Evolutionary conservation across 179 eudicot genomes (phyloP), one percentile per base, ranked within the genome.

Genomic region (Corrigiola litoralis): DNA sequence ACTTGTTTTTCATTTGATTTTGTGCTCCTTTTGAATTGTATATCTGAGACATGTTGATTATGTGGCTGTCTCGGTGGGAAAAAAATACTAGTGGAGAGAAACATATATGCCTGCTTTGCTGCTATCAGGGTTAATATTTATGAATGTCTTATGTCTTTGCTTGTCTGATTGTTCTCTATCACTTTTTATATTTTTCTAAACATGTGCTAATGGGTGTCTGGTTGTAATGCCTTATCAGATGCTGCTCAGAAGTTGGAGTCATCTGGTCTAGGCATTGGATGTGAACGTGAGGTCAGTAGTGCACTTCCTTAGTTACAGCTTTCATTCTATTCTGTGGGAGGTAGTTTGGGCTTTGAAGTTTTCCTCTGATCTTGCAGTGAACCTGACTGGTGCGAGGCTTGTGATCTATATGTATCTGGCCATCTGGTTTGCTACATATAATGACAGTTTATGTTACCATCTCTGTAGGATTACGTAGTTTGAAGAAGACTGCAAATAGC

Each of bases 201-300:
- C 31, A 14, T 52, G 13, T 52, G 5, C 6, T 14, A 48, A 21
- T 46, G 4, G 6, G 23, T 23, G 23, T 49, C 20, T 42, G 51
- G 46, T 52, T n/a, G 1, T 59, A 18, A 46, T 12, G 7, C 32
- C 16, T 42, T 4, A 27, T 12, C 74, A 45, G 74, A 70, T 16
- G 37, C 37, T 27, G 46, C 68, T 45, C 74, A 62, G 27, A 69
- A 61, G 68, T 51, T 61, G 25, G 67, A 70, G n/a, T 38, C 42
- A 6, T 29, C 74, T 62, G 20, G 20, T 17, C 17, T 34, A 31
- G 49, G 36, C 14, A 68, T 27, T 11, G 68, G 55, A 20, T 70
- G 74, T 70, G 68, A 70, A 53, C 74, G 74, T 2, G 68, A 70
- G 62, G 74, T 70, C 21, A 4, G 47, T 61, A 18, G 8, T 21